These are phyloP conservation scores for Trichophyton benhamiae DNA, from an alignment of 2,329 filamentous ascomycete genomes.

Conservation along the genomic window DNA sequence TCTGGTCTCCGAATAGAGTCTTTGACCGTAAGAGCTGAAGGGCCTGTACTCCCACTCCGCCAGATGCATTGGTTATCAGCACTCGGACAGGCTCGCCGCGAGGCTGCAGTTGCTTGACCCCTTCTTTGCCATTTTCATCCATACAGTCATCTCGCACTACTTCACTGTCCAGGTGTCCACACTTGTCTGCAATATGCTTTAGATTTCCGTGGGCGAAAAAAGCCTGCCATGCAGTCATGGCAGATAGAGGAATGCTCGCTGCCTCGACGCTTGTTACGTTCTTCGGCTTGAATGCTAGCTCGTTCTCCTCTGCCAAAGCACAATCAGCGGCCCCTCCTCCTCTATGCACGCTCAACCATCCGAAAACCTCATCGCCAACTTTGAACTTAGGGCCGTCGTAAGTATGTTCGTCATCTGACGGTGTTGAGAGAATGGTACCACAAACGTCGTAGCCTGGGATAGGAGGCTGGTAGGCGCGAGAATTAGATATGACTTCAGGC, in stretches of 20 bases:
- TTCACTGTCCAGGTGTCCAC: slow-evolving; percentile 2
- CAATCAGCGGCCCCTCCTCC: slow-evolving; percentile 34
- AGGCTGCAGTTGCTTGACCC: not conserved
- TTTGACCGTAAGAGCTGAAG: slow-evolving; percentile 28
- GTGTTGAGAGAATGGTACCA: slow-evolving; percentile 28
- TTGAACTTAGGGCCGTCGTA: slow-evolving; percentile 27
- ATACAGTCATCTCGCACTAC: not conserved
- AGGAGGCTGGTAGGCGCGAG: slow-evolving; percentile 19
- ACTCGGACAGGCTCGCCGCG: slow-evolving; percentile 20
- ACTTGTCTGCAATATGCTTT: slow-evolving; percentile 14
- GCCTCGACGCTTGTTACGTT: slow-evolving; percentile 26
- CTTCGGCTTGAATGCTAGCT: slow-evolving; percentile 28
- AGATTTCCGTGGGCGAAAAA: slow-evolving; percentile 28
- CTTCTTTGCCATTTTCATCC: not conserved
- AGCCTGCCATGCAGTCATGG: slow-evolving; percentile 33
- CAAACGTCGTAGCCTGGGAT: slow-evolving; percentile 29
- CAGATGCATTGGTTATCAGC: slow-evolving; percentile 28
- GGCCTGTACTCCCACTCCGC: slow-evolving; percentile 27
- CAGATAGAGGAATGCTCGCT: slow-evolving; percentile 27
- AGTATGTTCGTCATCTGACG: slow-evolving; percentile 20
- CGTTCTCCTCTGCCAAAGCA: slow-evolving; percentile 26
- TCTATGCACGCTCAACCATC: slow-evolving; percentile 25
- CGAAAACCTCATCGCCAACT: slow-evolving; percentile 31
- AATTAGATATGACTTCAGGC: slow-evolving; percentile 14
- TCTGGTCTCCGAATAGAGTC: slow-evolving; percentile 20